A percentile compares a stretch with the other conserved stretches of the same genome.
phyloP scores from a whole-genome alignment of 495 filamentous ascomycete species.

The Aspergillus carlsbadensis region DNA sequence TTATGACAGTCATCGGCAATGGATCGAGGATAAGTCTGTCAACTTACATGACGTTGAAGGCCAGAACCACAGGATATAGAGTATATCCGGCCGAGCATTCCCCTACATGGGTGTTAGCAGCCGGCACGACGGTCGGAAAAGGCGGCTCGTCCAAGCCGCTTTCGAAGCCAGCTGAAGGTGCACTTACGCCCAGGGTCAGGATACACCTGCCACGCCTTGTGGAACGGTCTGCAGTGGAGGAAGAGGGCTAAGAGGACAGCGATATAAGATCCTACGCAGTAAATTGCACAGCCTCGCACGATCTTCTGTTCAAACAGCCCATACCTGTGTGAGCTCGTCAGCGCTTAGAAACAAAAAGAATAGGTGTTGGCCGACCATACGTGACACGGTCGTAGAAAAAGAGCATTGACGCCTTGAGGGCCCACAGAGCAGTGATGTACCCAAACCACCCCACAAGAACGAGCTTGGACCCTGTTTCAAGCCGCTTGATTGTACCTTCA shows the following conservation, averaged over 20 bases:
- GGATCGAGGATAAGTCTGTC: no score
- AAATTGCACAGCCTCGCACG: neutral
- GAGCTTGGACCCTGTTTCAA: neutral
- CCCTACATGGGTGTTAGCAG: no score
- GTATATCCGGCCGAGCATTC: no score
- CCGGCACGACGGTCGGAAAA: no score
- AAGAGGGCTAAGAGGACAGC: neutral
- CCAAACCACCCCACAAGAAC: neutral
- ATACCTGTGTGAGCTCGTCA: neutral
- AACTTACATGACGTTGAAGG: no score
- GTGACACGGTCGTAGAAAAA: neutral
- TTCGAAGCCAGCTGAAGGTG: no score
- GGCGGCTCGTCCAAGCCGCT: no score
- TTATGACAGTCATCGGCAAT: no score
- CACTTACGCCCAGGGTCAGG: neutral
- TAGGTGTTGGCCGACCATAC: neutral
- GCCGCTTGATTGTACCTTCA: neutral
- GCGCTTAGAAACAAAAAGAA: neutral
- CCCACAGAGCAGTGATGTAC: neutral
- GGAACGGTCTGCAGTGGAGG: neutral
- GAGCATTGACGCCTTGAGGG: slow-evolving; percentile 4
- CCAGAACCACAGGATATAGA: no score
- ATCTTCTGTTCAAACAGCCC: neutral
- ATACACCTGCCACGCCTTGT: neutral
- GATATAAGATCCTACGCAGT: neutral